These are phyloP conservation scores for Botrytis aclada DNA, from an alignment of 2,329 filamentous ascomycete genomes.

Conservation along the genomic window DNA sequence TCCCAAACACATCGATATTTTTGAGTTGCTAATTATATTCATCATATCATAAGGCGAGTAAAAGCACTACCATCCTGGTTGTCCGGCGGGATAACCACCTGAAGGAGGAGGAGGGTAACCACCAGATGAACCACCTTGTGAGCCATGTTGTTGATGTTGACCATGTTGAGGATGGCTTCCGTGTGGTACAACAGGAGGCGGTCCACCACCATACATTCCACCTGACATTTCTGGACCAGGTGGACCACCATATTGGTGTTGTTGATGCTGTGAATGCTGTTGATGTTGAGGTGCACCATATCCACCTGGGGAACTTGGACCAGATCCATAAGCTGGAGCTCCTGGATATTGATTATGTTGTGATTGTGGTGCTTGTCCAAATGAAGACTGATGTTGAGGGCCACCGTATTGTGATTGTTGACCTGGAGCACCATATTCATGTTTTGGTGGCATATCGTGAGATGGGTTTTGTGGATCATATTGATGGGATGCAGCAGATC, in stretches of 20 bases:
- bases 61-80: constrained; percentile 16
- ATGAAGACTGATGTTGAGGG: constrained; percentile 29
- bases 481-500: constrained; percentile 12
- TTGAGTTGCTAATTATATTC: background rate
- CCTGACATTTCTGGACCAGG: constrained; percentile 14
- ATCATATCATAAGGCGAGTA: constrained; percentile 1
- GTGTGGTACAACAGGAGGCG: constrained; percentile 15
- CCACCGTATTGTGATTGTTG: constrained; percentile 32
- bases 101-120: constrained; percentile 14
- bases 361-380: constrained; percentile 21
- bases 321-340: constrained; percentile 23
- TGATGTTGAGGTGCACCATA: constrained; percentile 19
- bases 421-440: constrained; percentile 21
- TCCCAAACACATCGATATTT: constrained; percentile 5
- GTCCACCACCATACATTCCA: constrained; percentile 7
- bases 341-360: constrained; percentile 26
- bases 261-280: constrained; percentile 5
- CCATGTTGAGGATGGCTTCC: constrained; percentile 20
- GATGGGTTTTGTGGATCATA: constrained; percentile 17
- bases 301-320: constrained; percentile 15
- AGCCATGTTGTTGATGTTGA: constrained; percentile 18
- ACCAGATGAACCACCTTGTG: constrained; percentile 17
- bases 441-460: constrained; percentile 10
- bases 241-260: constrained; percentile 9
- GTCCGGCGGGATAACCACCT: constrained; percentile 12